Evolutionary conservation across 257 asterid genomes (phyloP).

Genomic region (Nemophila menziesii): DNA sequence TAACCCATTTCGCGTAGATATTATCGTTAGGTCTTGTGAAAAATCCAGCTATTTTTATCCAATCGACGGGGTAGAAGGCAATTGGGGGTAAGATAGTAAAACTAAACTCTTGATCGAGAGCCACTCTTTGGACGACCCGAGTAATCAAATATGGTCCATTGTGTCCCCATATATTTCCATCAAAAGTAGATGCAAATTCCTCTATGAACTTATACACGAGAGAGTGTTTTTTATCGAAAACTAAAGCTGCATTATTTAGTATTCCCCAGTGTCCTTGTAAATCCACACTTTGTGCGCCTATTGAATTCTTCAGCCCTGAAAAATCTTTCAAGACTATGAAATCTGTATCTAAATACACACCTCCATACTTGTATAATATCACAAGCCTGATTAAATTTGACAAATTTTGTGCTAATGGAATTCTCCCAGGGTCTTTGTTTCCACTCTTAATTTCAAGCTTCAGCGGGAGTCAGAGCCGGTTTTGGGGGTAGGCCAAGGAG

Average conservation of each 20-base stretch:
- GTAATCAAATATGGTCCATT: slow-evolving; percentile 72
- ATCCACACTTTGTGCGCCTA: slow-evolving; percentile 55
- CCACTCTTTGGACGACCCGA: slow-evolving; percentile 39
- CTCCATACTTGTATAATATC: slow-evolving; percentile 53
- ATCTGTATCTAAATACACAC: slow-evolving; percentile 57
- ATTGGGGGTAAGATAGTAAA: slow-evolving; percentile 40
- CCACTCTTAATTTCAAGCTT: slow-evolving; percentile 45
- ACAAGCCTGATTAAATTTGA: slow-evolving; percentile 59
- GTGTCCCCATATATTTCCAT: slow-evolving; percentile 75
- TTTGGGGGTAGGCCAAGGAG: too few relatives aligned
- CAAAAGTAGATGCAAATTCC: slow-evolving; percentile 48
- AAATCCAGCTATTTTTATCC: slow-evolving; percentile 31
- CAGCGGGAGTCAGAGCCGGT: too few relatives aligned
- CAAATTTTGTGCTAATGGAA: slow-evolving; percentile 48
- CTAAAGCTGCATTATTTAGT: slow-evolving; percentile 52
- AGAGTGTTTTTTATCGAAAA: slow-evolving; percentile 46
- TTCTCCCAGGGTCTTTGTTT: slow-evolving; percentile 33
- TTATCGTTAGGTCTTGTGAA: slow-evolving; percentile 24
- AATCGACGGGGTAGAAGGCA: slow-evolving; percentile 61
- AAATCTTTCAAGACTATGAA: slow-evolving; percentile 45
- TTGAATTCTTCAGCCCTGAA: slow-evolving; percentile 37
- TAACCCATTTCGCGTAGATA: slow-evolving; percentile 29
- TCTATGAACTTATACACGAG: slow-evolving; percentile 46
- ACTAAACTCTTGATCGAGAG: slow-evolving; percentile 8
- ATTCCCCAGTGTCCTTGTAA: slow-evolving; percentile 49